Percentiles rank a stretch among this genome's conserved stretches.
phyloP scores from a whole-genome alignment of 495 filamentous ascomycete genomes.

The Penicillium psychrofluorescens region DNA sequence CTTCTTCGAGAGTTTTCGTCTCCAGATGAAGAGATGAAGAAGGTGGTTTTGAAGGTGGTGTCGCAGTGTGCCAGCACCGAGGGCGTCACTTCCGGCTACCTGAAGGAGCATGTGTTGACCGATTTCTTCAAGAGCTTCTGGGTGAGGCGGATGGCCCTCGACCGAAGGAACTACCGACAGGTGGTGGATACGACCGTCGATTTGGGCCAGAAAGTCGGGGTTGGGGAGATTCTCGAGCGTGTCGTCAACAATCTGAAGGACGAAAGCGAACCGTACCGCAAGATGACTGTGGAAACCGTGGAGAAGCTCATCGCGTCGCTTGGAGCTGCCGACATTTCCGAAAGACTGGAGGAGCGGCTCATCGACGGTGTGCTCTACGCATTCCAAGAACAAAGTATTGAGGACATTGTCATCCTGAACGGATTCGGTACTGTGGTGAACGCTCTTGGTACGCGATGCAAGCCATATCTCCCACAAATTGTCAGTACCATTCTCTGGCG shows the following conservation, averaged over 20 bases:
- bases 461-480: conserved; percentile 94
- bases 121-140: conserved; percentile 99
- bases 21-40: conserved; percentile 99
- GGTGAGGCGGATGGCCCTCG: conserved; percentile 93
- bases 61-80: conserved; percentile 94
- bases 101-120: conserved; percentile 88
- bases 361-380: conserved; percentile 95
- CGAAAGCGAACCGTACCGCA: conserved; percentile 94
- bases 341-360: conserved; percentile 83
- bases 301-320: conserved; percentile 92
- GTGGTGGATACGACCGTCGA: conserved; percentile 98
- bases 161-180: conserved; percentile 93
- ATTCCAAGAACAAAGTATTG: conserved; percentile 97
- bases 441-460: conserved; percentile 86
- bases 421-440: conserved; percentile 99
- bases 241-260: conserved; percentile 95
- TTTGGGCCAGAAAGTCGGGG: conserved; percentile 92
- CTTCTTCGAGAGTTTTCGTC: conserved; percentile 91
- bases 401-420: conserved; percentile 93
- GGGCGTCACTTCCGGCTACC: conserved; percentile 88
- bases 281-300: conserved; percentile 97
- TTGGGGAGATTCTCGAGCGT: conserved; percentile 87
- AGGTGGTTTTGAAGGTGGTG: conserved; percentile 93
- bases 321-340: conserved; percentile 88
- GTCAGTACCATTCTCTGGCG: conserved; percentile 96